phyloP scores from a whole-genome alignment of 2,329 filamentous ascomycete species.

The Curvularia eragrostidis region DNA sequence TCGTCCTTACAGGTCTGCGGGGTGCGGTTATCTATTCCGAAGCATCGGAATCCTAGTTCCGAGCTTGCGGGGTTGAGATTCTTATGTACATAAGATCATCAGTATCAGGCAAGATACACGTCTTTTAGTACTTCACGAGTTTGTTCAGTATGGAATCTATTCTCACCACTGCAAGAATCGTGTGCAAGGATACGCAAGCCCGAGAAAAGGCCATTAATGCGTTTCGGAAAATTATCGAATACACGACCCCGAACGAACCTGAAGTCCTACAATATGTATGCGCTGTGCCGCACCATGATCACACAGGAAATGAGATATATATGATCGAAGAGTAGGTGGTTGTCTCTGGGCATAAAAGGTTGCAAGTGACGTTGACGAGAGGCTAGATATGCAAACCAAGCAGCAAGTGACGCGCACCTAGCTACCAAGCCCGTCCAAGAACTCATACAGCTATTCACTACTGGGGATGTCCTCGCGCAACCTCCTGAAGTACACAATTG shows the following conservation, averaged over 20 bases:
- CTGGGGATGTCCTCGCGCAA: slow-evolving; percentile 26
- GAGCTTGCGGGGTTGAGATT: slow-evolving; percentile 15
- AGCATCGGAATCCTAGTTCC: slow-evolving; percentile 16
- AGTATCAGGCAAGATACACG: background rate
- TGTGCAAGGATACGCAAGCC: slow-evolving; percentile 24
- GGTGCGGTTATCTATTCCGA: slow-evolving; percentile 23
- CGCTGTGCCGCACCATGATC: slow-evolving; percentile 29
- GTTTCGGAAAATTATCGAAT: slow-evolving; percentile 37
- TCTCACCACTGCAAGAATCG: slow-evolving; percentile 30
- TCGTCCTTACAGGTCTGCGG: too few relatives aligned
- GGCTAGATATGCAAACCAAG: slow-evolving; percentile 27
- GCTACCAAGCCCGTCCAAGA: slow-evolving; percentile 31
- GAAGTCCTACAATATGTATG: slow-evolving; percentile 34
- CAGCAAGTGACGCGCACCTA: slow-evolving; percentile 30
- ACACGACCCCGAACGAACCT: slow-evolving; percentile 28
- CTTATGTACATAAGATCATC: background rate
- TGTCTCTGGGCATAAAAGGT: too few relatives aligned
- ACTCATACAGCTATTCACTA: slow-evolving; percentile 31
- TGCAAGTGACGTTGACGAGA: background rate
- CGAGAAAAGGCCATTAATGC: slow-evolving; percentile 25
- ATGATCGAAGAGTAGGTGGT: slow-evolving; percentile 34
- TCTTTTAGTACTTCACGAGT: background rate
- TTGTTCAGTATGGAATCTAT: slow-evolving; percentile 24
- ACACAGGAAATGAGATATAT: slow-evolving; percentile 26
- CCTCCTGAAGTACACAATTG: slow-evolving; percentile 31